Evolutionary conservation across 345 rosid species (phyloP), one percentile per base, ranked within the genome.

Genomic region (Bruguiera sexangula): DNA sequence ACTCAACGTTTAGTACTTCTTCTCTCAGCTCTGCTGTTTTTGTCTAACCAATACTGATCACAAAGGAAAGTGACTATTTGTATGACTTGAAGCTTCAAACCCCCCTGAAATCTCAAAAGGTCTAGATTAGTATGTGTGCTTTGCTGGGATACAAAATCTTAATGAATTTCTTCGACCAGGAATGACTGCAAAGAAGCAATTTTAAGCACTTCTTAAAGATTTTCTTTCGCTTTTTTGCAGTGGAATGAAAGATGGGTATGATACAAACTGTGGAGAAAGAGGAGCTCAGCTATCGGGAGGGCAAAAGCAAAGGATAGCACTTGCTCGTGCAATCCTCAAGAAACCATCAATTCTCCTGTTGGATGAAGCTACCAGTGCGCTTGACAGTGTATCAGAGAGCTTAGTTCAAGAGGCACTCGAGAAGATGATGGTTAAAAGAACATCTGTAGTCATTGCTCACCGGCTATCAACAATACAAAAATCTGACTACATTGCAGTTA

Each of bases 351-450:
- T 91, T 79, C 81, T 91, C 13, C 73, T 89, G 51, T 74, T 89
- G 24, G 96, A 91, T 31, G 96, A 91, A 70, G 93, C 96, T 0
- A 89, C 96, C 0, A 89, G 97, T 62, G 93, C 93, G 18, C 84
- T 86, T 10, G 90, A 88, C 63, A 88, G 86, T 50, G 72, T 83
- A 5, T 88, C 90, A 6, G 90, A 86, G 51, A 83, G 76, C 70
- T 62, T 83, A 52, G 86, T 84, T 61, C 88, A 88, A 75, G 87
- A 77, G 69, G 85, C 90, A 56, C 87, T 86, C 2, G 93, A 84
- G 81, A 88, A 84, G 77, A 84, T 88, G 88, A 81, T 84, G 93
- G 85, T 72, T 7, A 76, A 71, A 3, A 74, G 87, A 71, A 81
- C 90, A 34, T 83, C 90, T 32, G 69, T 84, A 16, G 82, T 80